Conservation (phyloP, 345 rosid species). For the Combretum micranthum region DNA sequence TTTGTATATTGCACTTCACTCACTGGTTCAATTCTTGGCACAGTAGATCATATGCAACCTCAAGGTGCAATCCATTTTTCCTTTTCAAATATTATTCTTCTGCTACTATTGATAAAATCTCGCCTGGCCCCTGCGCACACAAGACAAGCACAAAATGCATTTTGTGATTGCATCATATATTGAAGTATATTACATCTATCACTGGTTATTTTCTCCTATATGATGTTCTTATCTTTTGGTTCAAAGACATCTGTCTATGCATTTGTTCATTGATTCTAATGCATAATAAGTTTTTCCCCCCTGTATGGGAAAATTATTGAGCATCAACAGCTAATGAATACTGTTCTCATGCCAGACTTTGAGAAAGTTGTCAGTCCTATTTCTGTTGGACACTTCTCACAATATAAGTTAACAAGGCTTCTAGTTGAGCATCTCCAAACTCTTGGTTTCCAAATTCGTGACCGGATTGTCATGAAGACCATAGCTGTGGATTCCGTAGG, state of each 20-base stretch:
- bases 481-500: conserved; percentile 15
- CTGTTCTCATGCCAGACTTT: conserved; percentile 45
- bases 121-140: too few species aligned
- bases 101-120: background rate
- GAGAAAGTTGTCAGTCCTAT: conserved; percentile 75
- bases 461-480: conserved; percentile 24
- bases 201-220: too few species aligned
- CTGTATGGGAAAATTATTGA: background rate
- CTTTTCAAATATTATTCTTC: background rate
- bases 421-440: conserved; percentile 62
- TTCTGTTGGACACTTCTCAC: conserved; percentile 92
- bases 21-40: conserved; percentile 75
- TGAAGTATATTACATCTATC: too few species aligned
- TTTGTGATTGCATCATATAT: too few species aligned
- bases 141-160: too few species aligned
- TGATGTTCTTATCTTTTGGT: too few species aligned
- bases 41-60: conserved; percentile 95
- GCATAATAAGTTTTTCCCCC: background rate
- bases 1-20: conserved; percentile 87
- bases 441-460: conserved; percentile 34
- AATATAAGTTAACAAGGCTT: conserved; percentile 60
- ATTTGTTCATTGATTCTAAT: too few species aligned
- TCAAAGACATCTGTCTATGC: too few species aligned
- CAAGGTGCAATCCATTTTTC: conserved; percentile 43
- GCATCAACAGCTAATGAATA: conserved; percentile 3